Evolutionary conservation across 2,329 filamentous ascomycete species (phyloP).

Genomic region (Neofusicoccum laricinum): DNA sequence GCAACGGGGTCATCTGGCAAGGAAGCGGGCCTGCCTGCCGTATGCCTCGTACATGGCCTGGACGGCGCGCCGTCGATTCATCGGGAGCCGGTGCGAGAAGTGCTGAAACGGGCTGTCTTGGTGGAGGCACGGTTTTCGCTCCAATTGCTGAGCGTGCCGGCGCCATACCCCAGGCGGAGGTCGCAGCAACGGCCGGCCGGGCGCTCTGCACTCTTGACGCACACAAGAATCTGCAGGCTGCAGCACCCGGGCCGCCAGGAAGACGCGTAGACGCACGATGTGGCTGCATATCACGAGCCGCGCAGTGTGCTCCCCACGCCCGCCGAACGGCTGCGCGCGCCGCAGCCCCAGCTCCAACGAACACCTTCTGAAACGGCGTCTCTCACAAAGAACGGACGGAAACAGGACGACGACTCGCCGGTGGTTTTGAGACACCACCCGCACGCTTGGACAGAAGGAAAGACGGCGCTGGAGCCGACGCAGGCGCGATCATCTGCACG

Average conservation of each 20-base stretch:
- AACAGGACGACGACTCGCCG: not conserved
- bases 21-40: not conserved
- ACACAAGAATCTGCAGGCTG: slow-evolving; percentile 1
- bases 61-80: not conserved
- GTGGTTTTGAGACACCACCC: slow-evolving; percentile 3
- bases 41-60: not conserved
- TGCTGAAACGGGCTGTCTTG: slow-evolving; percentile 5
- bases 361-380: not conserved
- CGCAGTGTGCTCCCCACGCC: not conserved
- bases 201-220: not conserved
- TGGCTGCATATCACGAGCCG: slow-evolving; percentile 13
- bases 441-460: not conserved
- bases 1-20: not conserved
- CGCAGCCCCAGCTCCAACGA: not conserved
- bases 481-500: slow-evolving; percentile 5
- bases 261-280: slow-evolving; percentile 9
- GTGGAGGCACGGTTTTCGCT: not conserved
- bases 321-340: slow-evolving; percentile 1
- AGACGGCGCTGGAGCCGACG: not conserved
- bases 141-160: not conserved
- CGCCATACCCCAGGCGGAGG: not conserved
- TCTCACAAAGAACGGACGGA: not conserved
- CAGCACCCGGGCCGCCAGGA: not conserved
- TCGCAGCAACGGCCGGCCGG: not conserved
- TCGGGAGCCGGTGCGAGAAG: not conserved